Conservation (phyloP, 2,329 filamentous ascomycete genomes). For the Fusarium austroafricanum region DNA sequence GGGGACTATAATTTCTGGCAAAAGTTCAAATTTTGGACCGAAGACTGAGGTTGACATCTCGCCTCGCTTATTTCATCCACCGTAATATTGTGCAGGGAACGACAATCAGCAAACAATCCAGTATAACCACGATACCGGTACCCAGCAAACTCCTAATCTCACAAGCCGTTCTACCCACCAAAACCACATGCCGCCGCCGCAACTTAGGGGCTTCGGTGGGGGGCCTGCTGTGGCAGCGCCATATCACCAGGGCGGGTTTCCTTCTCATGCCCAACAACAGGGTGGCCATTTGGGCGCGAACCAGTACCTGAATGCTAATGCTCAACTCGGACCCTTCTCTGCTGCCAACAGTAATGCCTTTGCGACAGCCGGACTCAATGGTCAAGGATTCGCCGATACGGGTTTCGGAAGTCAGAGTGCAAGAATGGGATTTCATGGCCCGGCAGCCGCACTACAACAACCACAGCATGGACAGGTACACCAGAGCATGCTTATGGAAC, state of each 20-base stretch:
- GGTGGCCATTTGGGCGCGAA: constrained; percentile 69
- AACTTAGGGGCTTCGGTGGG: constrained; percentile 54
- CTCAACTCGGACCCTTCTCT: constrained; percentile 75
- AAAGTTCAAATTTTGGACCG: not conserved
- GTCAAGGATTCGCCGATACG: constrained; percentile 70
- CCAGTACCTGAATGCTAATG: constrained; percentile 78
- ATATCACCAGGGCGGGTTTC: constrained; percentile 62
- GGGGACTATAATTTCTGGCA: not conserved
- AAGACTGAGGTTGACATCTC: not conserved
- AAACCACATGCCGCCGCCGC: constrained; percentile 53
- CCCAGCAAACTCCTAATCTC: not conserved
- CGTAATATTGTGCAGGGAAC: not conserved
- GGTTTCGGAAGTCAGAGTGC: constrained; percentile 89
- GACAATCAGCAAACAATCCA: not conserved
- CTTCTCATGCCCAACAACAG: constrained; percentile 64
- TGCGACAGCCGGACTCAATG: constrained; percentile 67
- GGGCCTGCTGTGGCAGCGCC: constrained; percentile 54
- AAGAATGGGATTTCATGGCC: constrained; percentile 82
- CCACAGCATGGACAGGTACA: constrained; percentile 65
- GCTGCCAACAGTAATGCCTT: constrained; percentile 65
- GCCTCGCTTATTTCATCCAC: not conserved
- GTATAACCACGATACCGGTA: not conserved
- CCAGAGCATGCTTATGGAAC: constrained; percentile 57
- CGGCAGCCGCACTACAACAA: constrained; percentile 65
- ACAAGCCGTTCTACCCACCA: not conserved